Conservation (phyloP, 192 early-diverging fungal genomes). For the Martensiomyces pterosporus region DNA sequence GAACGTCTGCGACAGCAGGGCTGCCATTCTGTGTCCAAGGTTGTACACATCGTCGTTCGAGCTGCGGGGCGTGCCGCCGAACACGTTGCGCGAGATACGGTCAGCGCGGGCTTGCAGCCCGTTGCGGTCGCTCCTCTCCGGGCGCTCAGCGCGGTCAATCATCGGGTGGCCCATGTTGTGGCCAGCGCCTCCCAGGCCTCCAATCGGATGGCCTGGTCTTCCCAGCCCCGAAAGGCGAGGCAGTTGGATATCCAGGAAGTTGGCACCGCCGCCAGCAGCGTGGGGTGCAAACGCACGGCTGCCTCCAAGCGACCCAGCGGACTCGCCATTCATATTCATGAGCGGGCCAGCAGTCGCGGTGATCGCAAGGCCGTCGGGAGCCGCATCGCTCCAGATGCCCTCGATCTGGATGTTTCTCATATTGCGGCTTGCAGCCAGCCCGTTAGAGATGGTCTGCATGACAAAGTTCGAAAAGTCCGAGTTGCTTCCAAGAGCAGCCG, state of each 20-base stretch:
- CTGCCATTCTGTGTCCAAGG: conserved; percentile 30
- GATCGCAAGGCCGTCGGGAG: no score
- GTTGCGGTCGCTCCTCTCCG: conserved; percentile 15
- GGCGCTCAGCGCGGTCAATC: conserved; percentile 15
- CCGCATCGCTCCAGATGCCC: no score
- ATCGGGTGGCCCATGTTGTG: conserved; percentile 41
- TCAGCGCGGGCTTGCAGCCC: conserved; percentile 39
- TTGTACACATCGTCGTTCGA: conserved; percentile 38
- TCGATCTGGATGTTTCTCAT: neutral
- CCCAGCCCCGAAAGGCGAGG: conserved; percentile 24
- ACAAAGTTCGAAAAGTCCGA: conserved; percentile 20
- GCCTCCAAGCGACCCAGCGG: no score
- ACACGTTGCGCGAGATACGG: conserved; percentile 29
- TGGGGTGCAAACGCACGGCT: no score
- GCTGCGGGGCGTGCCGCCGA: conserved; percentile 19
- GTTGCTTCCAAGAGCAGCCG: neutral
- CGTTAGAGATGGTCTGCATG: conserved; percentile 21
- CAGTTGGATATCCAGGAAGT: neutral
- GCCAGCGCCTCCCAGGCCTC: conserved; percentile 11
- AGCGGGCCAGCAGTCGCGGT: no score
- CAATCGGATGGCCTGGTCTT: conserved; percentile 13
- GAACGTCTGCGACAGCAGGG: conserved; percentile 25
- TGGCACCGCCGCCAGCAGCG: neutral
- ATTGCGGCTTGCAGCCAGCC: conserved; percentile 7
- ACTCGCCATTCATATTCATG: no score